Base-by-base conservation (phyloP, 2,329 filamentous ascomycete species). In the Ceratocystis huliohia region DNA sequence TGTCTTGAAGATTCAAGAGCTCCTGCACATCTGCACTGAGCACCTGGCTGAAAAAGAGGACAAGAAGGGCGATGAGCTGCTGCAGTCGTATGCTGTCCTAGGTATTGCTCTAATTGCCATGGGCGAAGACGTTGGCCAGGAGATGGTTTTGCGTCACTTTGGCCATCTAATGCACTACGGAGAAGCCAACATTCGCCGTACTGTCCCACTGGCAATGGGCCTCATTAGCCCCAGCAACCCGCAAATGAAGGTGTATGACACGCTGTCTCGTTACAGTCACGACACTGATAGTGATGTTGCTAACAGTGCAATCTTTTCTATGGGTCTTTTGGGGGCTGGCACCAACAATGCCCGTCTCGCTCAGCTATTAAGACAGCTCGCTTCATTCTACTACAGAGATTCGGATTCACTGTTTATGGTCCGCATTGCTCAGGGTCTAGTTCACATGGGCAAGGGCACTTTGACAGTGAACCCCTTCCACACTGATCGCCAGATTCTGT, bases 221-320 rank as follows among this genome's bases (percentile, higher is more conserved):
- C 83, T 99, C 65, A 88, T 99, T 74, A 96, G 90, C 77, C 91
- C 95, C 13, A 96, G 91, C 78, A 99, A 99, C 79, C 94, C 94
- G 10, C 95, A 99, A 76, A 99, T 99, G 93, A 99, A 97, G 82
- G 89, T 99, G 61, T 99, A 99, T 79, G 94, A 99, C 76, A 99
- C 94, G 0, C 81, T 99, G 10, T 99, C 94, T 64, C 84, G 94
- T 73, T 99, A 99, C 82, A 95, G 89, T 70, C 94, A 99, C 82
- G 94, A 99, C 79, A 99, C 94, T 71, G 94, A 99, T 78, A 95
- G 93, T 69, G 94, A 99, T 73, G 94, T 99, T 61, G 94, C 94
- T 48, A 89, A 99, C 76, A 99, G 97, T 74, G 91, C 94, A 73
- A 99, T 99, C 74, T 99, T 99, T 73, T 92, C 94, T 71, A 99